Base-by-base conservation (phyloP, 2,329 filamentous ascomycete genomes). In the Xylariaceae sp. region DNA sequence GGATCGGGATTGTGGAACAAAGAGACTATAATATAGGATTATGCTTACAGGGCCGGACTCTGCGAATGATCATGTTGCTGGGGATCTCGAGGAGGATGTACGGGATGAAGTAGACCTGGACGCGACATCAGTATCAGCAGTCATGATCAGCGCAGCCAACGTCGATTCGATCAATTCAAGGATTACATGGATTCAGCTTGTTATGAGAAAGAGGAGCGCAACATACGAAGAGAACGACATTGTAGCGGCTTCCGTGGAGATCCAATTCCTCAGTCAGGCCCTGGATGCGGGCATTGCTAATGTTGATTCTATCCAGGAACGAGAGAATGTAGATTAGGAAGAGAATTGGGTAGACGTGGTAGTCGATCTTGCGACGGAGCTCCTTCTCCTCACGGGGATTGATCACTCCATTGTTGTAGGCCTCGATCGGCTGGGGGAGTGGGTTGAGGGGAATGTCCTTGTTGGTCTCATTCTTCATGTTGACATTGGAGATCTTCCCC, bases 211-310 rank as follows among this genome's bases (percentile, higher is more conserved):
- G 64, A 13, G 60, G 71, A 10, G 7, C 2, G 53, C 53, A 11
- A 64, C 70, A 59, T 61, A 74, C 68, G 18, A 73, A 75, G 2
- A 78, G 71, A 4, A 74, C 74, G 57, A 78, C 68, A 61, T 80
- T 80, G 67, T 75, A 80, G 23, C 74, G 71, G 55, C 74, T 74
- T 4, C 74, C 76, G 1, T 69, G 65, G 18, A 80, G 70, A 7
- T 74, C 66, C 1, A 81, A 70, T 11, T 80, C 77, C 30, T 71
- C 65, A 0, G 71, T 67, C 61, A 82, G 69, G 45, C 78, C 74
- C 63, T 77, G 71, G 57, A 80, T 77, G 53, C 72, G 69, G 7
- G 77, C 77, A 68, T 81, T 80, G 69, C 76, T 75, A 57, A 80
- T 78, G 63, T 79, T 78, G 73, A 73, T 76, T 39, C 77, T 73